A percentile compares a stretch with the other conserved stretches of the same genome.
Conservation (phyloP, 2,329 filamentous ascomycete genomes). For the Monosporascus sp. region DNA sequence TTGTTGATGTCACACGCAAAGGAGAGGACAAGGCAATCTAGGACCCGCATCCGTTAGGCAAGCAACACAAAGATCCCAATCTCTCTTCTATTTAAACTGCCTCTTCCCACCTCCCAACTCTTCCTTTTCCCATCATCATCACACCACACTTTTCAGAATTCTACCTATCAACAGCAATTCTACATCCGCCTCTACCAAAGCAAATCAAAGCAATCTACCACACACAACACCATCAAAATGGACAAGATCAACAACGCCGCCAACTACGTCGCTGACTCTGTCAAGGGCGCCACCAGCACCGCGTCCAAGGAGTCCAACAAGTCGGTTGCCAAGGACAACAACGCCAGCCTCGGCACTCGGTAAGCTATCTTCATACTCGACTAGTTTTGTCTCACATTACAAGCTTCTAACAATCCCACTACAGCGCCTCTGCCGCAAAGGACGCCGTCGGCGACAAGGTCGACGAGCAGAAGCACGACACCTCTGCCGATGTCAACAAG, state of each 20-base stretch:
- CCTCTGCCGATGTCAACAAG: conserved; percentile 29
- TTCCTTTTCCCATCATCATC: conserved; percentile 2
- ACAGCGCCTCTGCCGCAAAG: conserved; percentile 42
- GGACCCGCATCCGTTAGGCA: not conserved
- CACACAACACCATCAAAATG: conserved; percentile 34
- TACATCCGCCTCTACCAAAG: conserved; percentile 10
- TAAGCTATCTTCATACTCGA: conserved; percentile 24
- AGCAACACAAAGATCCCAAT: not conserved
- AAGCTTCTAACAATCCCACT: conserved; percentile 20
- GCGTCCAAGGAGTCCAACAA: conserved; percentile 67
- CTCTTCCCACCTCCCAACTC: conserved; percentile 6
- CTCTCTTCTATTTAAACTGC: conserved; percentile 19
- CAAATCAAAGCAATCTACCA: conserved; percentile 12
- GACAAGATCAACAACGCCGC: conserved; percentile 54
- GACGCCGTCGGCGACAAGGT: conserved; percentile 44
- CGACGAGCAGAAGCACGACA: conserved; percentile 32
- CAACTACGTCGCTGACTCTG: conserved; percentile 64
- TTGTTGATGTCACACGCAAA: not conserved
- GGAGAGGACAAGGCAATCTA: not conserved
- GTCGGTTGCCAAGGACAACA: conserved; percentile 58
- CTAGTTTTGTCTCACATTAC: not conserved
- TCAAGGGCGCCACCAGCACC: conserved; percentile 51
- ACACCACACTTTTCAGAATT: conserved; percentile 3
- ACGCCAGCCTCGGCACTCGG: conserved; percentile 50
- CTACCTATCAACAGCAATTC: conserved; percentile 13